phyloP scores from a whole-genome alignment of 2,329 filamentous ascomycete genomes.

The Colletotrichum trifolii region DNA sequence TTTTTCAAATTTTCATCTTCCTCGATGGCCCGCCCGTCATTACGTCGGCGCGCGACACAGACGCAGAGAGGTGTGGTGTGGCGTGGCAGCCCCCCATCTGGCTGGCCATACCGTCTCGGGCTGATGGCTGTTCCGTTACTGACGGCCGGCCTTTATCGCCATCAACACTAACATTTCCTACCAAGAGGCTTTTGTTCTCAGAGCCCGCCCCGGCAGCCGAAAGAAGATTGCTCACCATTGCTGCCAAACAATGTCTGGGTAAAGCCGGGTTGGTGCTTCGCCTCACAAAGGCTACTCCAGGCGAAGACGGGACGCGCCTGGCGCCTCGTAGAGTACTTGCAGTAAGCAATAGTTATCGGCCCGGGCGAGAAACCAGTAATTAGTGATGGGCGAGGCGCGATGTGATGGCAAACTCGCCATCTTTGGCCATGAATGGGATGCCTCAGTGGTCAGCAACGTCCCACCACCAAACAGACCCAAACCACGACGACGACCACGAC shows the following conservation, averaged over 20 bases:
- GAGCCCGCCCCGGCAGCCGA: not conserved
- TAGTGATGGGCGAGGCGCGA: constrained; percentile 10
- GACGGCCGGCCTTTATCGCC: not conserved
- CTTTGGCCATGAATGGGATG: no score
- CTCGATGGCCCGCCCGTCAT: not conserved
- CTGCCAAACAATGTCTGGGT: constrained; percentile 11
- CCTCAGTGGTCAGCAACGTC: no score
- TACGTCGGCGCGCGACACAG: constrained; percentile 6
- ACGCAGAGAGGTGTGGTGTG: not conserved
- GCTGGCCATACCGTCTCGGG: constrained; percentile 1
- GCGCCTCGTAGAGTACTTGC: constrained; percentile 32
- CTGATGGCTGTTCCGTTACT: constrained; percentile 3
- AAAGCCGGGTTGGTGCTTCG: constrained; percentile 21
- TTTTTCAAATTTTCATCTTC: constrained; percentile 8
- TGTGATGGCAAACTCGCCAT: no score
- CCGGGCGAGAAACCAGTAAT: constrained; percentile 13
- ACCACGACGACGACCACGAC: no score
- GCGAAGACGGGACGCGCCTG: not conserved
- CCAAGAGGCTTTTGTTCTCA: constrained; percentile 6
- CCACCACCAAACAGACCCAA: no score
- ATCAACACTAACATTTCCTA: constrained; percentile 1
- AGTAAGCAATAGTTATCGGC: no score
- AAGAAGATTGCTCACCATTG: not conserved
- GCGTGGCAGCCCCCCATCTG: constrained; percentile 14
- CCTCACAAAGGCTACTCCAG: constrained; percentile 8